phyloP scores from a whole-genome alignment of 257 asterid genomes.

The Ballota nigra region DNA sequence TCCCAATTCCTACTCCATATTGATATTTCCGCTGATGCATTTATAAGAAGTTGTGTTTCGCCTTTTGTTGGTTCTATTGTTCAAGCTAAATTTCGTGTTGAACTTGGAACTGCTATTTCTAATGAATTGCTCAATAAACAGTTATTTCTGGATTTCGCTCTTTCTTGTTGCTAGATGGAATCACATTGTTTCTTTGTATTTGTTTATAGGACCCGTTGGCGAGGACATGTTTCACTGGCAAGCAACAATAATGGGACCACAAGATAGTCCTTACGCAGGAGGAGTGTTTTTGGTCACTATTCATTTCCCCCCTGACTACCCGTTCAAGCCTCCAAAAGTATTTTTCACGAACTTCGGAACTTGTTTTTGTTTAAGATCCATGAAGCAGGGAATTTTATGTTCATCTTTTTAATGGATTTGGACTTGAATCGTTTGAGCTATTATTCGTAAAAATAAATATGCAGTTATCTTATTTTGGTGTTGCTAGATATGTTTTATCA shows the following conservation, averaged over 20 bases:
- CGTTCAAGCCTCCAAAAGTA: conserved; percentile 81
- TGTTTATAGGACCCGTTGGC: conserved; percentile 65
- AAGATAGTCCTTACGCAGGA: conserved; percentile 75
- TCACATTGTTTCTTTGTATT: not conserved
- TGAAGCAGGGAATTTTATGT: not conserved
- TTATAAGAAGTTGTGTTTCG: not conserved
- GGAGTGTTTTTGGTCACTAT: conserved; percentile 72
- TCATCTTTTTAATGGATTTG: not conserved
- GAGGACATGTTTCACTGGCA: conserved; percentile 91
- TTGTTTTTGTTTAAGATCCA: not conserved
- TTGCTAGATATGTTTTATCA: not conserved
- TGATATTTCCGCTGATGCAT: not conserved
- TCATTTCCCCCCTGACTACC: conserved; percentile 79
- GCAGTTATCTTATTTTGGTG: not conserved
- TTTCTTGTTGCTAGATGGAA: not conserved
- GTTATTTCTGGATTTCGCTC: not conserved
- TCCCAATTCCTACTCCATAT: not conserved
- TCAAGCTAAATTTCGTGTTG: not conserved
- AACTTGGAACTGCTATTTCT: not conserved
- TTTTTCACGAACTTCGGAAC: not conserved
- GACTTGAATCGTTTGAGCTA: not conserved
- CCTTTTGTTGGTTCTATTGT: not conserved
- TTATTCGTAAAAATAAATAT: not conserved
- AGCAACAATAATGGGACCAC: conserved; percentile 85
- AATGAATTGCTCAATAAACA: not conserved